phyloP scores from a whole-genome alignment of 257 asterid species.

The Nemophila menziesii region DNA sequence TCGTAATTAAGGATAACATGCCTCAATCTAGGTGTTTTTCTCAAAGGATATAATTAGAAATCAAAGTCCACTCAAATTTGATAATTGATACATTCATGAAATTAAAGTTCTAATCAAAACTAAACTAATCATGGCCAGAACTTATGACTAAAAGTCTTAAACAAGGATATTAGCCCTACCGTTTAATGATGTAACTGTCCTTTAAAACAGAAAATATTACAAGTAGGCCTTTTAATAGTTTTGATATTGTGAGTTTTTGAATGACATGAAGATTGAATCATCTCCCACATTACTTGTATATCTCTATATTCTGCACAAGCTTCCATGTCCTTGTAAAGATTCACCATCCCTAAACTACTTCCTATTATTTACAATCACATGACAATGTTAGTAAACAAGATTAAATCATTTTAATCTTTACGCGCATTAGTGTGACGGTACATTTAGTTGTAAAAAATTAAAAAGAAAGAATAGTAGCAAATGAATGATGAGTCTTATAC shows the following conservation, averaged over 20 bases:
- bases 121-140: too few species aligned
- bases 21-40: too few species aligned
- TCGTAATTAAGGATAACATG: too few species aligned
- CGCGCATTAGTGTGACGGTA: too few species aligned
- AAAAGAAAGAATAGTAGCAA: background rate
- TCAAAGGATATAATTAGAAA: background rate
- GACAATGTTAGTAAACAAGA: background rate
- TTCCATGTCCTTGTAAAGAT: constrained; percentile 49
- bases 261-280: constrained; percentile 30
- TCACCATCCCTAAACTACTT: constrained; percentile 27
- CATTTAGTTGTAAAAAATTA: too few species aligned
- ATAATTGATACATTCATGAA: background rate
- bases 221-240: constrained; percentile 11
- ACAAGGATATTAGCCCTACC: constrained; percentile 8
- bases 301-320: constrained; percentile 52
- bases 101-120: background rate
- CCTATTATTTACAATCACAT: constrained; percentile 16
- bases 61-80: background rate
- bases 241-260: constrained; percentile 13
- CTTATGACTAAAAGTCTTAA: background rate
- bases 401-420: background rate
- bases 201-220: constrained; percentile 32
- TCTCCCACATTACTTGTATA: constrained; percentile 65
- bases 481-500: constrained; percentile 13
- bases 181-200: too few species aligned